Base-by-base conservation (phyloP, 2,329 filamentous ascomycete genomes). In the Trichothecium sympodiale region DNA sequence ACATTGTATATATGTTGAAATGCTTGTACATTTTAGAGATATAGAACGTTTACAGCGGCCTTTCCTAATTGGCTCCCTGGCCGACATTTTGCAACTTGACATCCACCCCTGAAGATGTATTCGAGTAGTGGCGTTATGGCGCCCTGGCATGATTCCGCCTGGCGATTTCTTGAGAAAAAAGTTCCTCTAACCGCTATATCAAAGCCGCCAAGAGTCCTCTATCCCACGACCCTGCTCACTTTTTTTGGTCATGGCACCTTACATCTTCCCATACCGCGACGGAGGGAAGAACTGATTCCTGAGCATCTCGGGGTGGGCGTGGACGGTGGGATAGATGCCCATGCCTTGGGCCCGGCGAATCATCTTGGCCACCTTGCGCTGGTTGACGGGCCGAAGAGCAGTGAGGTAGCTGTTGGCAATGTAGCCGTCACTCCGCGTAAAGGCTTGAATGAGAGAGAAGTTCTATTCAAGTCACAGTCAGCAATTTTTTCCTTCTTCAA, bases 291-390 rank as follows among this genome's bases (percentile, higher is more conserved):
- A 59, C 15, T 55, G 43, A 10, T 58, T 48, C 39, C 67, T 64
- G 45, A 94, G 56, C 38, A 94, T 67, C 57, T 93, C 83, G 4
- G 91, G 91, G 62, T 98, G 91, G 45, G 69, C 67, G 64, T 98
- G 84, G 37, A 93, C 81, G 55, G 80, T 93, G 17, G 91, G 91
- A 71, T 96, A 87, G 41, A 96, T 66, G 13, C 91, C 91, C 53
- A 95, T 71, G 2, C 88, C 91, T 49, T 96, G 80, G 15, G 84
- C 81, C 48, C 91, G 74, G 45, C 91, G 71, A 49, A 98, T 83
- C 36, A 93, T 89, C 67, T 93, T 95, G 42, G 89, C 83, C 54
- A 98, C 77, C 62, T 82, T 87, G 46, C 91, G 74, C 66, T 98
- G 91, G 66, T 96, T 96, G 45, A 84, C 81, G 3, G 83, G 83